Evolutionary conservation across 1,284 basidiomycete species (phyloP).

Genomic region (Bjerkandera adusta): DNA sequence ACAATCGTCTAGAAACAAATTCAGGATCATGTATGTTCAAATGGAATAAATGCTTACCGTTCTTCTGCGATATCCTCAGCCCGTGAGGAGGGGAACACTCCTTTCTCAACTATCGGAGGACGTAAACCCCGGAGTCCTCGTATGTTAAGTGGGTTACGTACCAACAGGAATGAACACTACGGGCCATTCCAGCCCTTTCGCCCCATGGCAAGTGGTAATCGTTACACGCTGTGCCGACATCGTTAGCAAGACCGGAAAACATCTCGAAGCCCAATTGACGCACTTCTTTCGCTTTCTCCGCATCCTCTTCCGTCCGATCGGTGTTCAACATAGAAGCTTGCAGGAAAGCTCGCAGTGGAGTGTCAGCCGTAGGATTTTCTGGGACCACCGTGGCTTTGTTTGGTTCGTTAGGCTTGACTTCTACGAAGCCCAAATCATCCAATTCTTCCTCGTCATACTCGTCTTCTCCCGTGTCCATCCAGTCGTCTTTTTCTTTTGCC

Average conservation of each 20-base stretch:
- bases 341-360: conserved; percentile 77
- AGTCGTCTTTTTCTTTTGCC: conserved; percentile 14
- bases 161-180: conserved; percentile 79
- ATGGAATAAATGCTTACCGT: conserved; percentile 42
- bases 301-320: conserved; percentile 68
- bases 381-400: neutral
- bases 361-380: too few relatives aligned
- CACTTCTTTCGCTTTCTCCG: conserved; percentile 53
- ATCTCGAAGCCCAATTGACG: neutral
- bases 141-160: conserved; percentile 24
- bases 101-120: conserved; percentile 59
- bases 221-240: conserved; percentile 68
- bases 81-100: conserved; percentile 78
- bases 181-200: conserved; percentile 93
- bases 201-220: conserved; percentile 85
- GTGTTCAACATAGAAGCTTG: conserved; percentile 86
- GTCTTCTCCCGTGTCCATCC: conserved; percentile 19
- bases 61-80: conserved; percentile 83
- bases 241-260: neutral
- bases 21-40: neutral
- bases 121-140: neutral
- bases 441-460: conserved; percentile 23
- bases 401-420: conserved; percentile 3
- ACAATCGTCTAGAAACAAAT: conserved; percentile 54
- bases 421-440: conserved; percentile 16